These are phyloP conservation scores for Tetrahymena borealis DNA, from an alignment of 73 alveolate species.

Conservation along the genomic window DNA sequence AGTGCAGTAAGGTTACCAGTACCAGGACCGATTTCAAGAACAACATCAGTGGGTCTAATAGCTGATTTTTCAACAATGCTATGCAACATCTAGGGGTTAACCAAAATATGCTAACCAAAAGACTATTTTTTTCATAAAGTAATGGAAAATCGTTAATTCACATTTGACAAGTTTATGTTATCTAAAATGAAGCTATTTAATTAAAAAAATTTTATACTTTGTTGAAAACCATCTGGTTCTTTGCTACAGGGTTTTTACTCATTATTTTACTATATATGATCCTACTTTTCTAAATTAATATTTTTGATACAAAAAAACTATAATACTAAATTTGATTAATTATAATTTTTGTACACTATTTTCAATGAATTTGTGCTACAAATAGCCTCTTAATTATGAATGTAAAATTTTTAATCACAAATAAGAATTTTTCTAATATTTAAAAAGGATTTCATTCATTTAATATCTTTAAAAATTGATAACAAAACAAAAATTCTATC, in stretches of 20 bases:
- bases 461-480: not conserved
- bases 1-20: conserved; percentile 96
- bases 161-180: too few species aligned
- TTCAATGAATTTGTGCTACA: too few species aligned
- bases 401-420: too few species aligned
- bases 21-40: conserved; percentile 98
- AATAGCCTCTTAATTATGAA: too few species aligned
- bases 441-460: too few species aligned
- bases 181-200: not conserved
- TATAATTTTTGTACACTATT: too few species aligned
- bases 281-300: too few species aligned
- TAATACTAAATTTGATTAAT: too few species aligned
- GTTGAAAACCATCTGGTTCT: not conserved
- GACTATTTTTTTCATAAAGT: not conserved
- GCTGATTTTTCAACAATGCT: conserved; percentile 91
- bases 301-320: too few species aligned
- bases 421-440: too few species aligned
- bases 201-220: not conserved
- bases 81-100: conserved; percentile 87
- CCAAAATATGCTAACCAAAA: conserved; percentile 92
- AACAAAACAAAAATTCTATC: not conserved
- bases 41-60: conserved; percentile 92
- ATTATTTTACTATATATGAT: not conserved
- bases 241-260: not conserved
- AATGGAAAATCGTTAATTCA: too few species aligned